phyloP scores from a whole-genome alignment of 169 alveolate genomes.

The Amoebophrya sp. region DNA sequence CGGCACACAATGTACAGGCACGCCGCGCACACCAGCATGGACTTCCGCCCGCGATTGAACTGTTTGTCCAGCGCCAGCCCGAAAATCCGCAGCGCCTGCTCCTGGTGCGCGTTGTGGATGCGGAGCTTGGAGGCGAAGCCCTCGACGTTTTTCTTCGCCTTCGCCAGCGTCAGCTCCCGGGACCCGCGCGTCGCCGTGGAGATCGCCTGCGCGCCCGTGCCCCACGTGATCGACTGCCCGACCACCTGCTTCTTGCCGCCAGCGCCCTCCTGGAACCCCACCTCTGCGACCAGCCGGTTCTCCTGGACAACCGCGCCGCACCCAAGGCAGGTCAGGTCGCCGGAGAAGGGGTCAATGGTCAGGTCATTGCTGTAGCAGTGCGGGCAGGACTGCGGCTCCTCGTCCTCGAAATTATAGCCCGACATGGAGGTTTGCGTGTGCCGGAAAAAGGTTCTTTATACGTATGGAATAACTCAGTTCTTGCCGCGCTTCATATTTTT shows the following conservation, averaged over 20 bases:
- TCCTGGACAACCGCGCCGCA: not conserved
- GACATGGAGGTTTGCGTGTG: too few species aligned
- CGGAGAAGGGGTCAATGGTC: not conserved
- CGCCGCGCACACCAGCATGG: conserved; percentile 83
- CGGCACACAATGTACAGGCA: conserved; percentile 85
- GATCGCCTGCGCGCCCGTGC: not conserved
- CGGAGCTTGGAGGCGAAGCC: conserved; percentile 58
- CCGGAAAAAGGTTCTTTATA: too few species aligned
- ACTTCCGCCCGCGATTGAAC: conserved; percentile 85
- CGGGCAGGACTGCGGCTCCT: too few species aligned
- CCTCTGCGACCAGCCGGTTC: not conserved
- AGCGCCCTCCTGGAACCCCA: not conserved
- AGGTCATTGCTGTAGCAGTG: not conserved
- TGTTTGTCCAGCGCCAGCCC: conserved; percentile 82
- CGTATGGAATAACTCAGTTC: too few species aligned
- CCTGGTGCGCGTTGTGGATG: conserved; percentile 65
- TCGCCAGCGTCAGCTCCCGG: not conserved
- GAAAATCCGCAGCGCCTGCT: conserved; percentile 79
- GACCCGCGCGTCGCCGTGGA: not conserved
- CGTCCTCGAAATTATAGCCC: too few species aligned
- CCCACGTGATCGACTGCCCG: not conserved
- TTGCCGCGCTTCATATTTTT: too few species aligned
- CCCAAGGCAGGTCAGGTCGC: not conserved
- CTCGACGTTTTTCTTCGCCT: not conserved
- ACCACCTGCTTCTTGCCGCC: not conserved